These are phyloP conservation scores for Pholiota microspora DNA, from an alignment of 768 basidiomycete species.

Conservation along the genomic window DNA sequence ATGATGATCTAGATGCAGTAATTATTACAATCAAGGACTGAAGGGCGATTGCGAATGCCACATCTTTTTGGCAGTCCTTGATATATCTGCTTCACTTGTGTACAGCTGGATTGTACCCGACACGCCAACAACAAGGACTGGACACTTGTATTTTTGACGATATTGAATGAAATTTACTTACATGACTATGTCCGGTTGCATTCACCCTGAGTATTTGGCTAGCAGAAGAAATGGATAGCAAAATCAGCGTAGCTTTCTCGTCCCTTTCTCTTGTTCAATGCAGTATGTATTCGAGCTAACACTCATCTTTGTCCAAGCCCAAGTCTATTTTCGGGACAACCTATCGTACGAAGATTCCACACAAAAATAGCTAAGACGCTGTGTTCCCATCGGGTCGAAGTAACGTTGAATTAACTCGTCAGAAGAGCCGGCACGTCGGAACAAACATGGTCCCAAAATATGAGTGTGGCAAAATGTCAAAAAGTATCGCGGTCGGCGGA, in stretches of 20 bases:
- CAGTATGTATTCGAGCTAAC: too few species aligned
- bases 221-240: too few species aligned
- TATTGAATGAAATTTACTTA: not conserved
- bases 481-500: too few species aligned
- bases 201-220: too few species aligned
- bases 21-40: conserved; percentile 10
- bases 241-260: too few species aligned
- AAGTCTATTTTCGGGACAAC: too few species aligned
- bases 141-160: not conserved
- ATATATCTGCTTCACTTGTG: not conserved
- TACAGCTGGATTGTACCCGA: not conserved
- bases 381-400: not conserved
- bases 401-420: not conserved
- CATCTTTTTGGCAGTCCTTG: conserved; percentile 3
- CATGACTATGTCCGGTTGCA: not conserved
- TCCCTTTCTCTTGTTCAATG: too few species aligned
- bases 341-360: too few species aligned
- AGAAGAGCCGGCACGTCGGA: not conserved
- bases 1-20: conserved; percentile 10
- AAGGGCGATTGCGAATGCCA: not conserved
- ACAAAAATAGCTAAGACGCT: not conserved
- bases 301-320: too few species aligned
- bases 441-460: not conserved
- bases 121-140: not conserved
- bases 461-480: not conserved